Base-by-base conservation (phyloP, 495 filamentous ascomycete species). In the Xylaria nigripes region DNA sequence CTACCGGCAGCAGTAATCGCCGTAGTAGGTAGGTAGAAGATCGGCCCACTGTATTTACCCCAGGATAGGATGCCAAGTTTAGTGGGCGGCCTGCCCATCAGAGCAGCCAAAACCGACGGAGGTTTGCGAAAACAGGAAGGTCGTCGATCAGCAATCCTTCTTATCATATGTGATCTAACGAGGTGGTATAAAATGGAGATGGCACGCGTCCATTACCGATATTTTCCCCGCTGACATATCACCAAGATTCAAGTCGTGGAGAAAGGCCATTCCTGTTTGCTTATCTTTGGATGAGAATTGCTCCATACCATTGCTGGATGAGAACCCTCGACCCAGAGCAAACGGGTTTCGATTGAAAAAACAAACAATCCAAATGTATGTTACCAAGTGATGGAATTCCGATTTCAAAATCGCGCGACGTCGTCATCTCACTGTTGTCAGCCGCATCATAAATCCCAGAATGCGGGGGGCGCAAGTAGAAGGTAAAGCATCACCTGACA, bases 111-210 rank as follows among this genome's bases (percentile, higher is more conserved):
- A 46, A 55, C 25, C 19, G 45, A 45, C 38, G 10, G 21, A 34
- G 34, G 16, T 21, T 21, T 50, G 45, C 46, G 13, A 50, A 55
- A 55, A 45, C 6, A 29, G 53, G 53, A 45, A 55, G 53, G 53
- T 55, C 29, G 27, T 12, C 27, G 22, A 19, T 6, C 46, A 18
- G 25, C 34, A 27, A 21, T 24, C 38, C 48, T 23, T 43, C 34
- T 34, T 16, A 24, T 16, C 21, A 43, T 45, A n/a, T 40, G 25
- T 40, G 40, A 12, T 45, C 6, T 13, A 5, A 12, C 13, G 10
- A 36, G 8, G 32, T 8, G 32, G 6, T 36, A 13, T 27, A n/a
- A 40, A 3, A 36, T 51, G 18, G 40, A 18, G 19, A 22, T 30
- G 24, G 21, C 41, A 22, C 27, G 18, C 36, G 21, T 22, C 32